A percentile compares a stretch with the other conserved stretches of the same genome.
Conservation (phyloP, 2,329 filamentous ascomycete species). For the Blumeria hordei region DNA sequence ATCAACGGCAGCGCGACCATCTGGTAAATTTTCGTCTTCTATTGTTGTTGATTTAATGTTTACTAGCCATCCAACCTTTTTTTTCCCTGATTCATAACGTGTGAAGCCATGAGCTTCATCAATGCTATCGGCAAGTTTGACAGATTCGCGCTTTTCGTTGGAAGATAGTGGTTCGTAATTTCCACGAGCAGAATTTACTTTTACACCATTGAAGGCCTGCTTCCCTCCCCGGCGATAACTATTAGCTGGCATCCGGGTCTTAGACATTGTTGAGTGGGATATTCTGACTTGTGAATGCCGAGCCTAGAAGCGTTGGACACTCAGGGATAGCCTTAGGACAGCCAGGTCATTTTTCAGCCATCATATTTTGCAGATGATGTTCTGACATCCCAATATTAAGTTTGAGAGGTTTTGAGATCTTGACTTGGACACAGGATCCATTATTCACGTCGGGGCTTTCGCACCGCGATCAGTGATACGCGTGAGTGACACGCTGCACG, state of each 20-base stretch:
- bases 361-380: not conserved
- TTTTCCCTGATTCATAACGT: slow-evolving; percentile 69
- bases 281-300: slow-evolving; percentile 1
- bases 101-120: slow-evolving; percentile 90
- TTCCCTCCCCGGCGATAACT: slow-evolving; percentile 45
- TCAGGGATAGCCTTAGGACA: too few relatives aligned
- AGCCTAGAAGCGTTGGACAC: not conserved
- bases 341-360: too few relatives aligned
- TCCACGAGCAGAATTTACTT: slow-evolving; percentile 58
- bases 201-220: slow-evolving; percentile 46
- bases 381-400: not conserved
- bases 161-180: slow-evolving; percentile 68
- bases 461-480: too few relatives aligned
- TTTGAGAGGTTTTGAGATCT: too few relatives aligned
- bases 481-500: too few relatives aligned
- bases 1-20: slow-evolving; percentile 73
- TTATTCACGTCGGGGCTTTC: too few relatives aligned
- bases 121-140: slow-evolving; percentile 61
- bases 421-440: too few relatives aligned
- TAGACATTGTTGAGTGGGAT: slow-evolving; percentile 21
- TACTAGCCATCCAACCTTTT: slow-evolving; percentile 71
- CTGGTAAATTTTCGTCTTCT: slow-evolving; percentile 59
- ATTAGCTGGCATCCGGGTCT: slow-evolving; percentile 35
- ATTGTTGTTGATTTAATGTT: slow-evolving; percentile 83
- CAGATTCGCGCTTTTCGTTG: slow-evolving; percentile 79